Base-by-base conservation (phyloP, 139 green algal genomes). In the Chlamydomonas eustigma region DNA sequence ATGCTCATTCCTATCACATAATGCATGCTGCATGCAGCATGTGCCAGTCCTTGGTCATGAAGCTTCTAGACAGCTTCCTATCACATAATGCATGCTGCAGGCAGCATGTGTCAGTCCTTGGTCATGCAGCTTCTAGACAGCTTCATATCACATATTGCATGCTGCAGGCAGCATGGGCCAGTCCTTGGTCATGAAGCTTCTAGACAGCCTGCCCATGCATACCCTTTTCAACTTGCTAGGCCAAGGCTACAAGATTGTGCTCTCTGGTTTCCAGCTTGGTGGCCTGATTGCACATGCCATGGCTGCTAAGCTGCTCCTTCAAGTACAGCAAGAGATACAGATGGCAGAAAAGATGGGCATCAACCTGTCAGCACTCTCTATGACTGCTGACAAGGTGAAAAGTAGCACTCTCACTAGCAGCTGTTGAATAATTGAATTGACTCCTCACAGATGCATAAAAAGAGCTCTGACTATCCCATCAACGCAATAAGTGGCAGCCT, bases 291-390 rank as follows among this genome's bases (percentile, higher is more conserved):
- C 78, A 36, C 73, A 83, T 58, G 34, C 76, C 35, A 74, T 82
- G 32, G 77, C 81, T 0, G 37, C 39, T 0, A 50, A 66, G 22
- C 72, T 86, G 74, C 68, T 86, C 68, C 76, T 83, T 58, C 76
- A 83, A 50, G 36, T 86, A 68, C 68, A 76, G 30, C 67, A 81
- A 30, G 81, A 86, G 77, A 73, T 86, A 39, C 12, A 66, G 38
- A 12, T 77, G 37, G 81, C 81, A 5, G 5, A 73, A 50, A 65
- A 73, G 25, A 76, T 81, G 68, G 81, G 81, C 52, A 83, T 86
- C 67, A 79, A 79, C 67, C 73, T 86, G 4, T 73, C 58, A 24
- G 51, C 66, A 1, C 67, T 83, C 24, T 77, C 44, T 5, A 33
- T 77, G 58, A 74, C 76, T 25, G 77, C 70, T 1, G 73, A 76